Evolutionary conservation across 495 filamentous ascomycete genomes (phyloP).

Genomic region (Hypoxylon intermedium): DNA sequence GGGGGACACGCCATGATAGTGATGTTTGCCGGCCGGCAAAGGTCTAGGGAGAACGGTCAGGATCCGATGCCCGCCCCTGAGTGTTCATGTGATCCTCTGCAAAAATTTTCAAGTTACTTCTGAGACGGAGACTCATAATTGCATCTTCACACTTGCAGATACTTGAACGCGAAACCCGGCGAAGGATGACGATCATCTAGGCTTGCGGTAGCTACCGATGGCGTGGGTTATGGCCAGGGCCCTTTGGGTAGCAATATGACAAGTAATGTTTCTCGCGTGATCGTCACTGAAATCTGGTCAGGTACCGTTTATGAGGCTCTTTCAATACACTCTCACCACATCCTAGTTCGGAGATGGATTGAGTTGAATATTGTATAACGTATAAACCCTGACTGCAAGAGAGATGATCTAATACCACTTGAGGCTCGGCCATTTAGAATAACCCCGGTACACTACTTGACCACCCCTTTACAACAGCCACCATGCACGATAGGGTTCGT

Average conservation of each 20-base stretch:
- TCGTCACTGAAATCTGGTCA: constrained; percentile 7
- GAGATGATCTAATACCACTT: background rate
- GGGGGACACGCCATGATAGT: background rate
- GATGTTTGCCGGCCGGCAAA: background rate
- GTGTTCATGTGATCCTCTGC: background rate
- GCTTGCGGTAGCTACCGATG: background rate
- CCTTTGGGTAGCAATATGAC: background rate
- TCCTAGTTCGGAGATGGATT: constrained; percentile 1
- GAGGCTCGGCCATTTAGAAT: constrained; percentile 5
- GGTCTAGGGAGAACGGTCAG: background rate
- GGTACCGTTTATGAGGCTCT: constrained; percentile 1
- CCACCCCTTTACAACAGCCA: constrained; percentile 25
- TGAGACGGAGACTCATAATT: background rate
- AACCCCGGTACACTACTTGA: background rate
- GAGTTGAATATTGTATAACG: constrained; percentile 18
- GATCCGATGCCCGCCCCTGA: background rate
- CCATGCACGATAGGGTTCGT: constrained; percentile 14
- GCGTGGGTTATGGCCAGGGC: background rate
- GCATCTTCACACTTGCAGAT: background rate
- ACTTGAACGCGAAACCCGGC: background rate
- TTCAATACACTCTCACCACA: background rate
- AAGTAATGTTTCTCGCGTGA: constrained; percentile 1
- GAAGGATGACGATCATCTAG: background rate
- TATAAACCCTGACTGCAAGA: background rate
- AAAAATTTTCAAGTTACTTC: background rate